Evolutionary conservation across 768 basidiomycete genomes (phyloP).

Genomic region (Tylopilus intermedius): DNA sequence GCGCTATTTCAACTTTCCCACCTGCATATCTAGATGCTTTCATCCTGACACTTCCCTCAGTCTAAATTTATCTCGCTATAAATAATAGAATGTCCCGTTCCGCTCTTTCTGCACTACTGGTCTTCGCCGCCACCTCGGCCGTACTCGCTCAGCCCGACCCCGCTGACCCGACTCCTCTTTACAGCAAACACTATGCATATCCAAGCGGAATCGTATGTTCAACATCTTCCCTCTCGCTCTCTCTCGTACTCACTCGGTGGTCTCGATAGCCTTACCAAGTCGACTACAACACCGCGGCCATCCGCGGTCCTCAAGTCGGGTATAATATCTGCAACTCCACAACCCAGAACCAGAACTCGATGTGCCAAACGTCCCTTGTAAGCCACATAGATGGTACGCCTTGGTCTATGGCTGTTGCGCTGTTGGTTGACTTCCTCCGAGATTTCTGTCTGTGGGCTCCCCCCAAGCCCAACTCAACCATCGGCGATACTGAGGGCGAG

Average conservation of each 20-base stretch:
- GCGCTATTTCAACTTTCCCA: conserved; percentile 15
- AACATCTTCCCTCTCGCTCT: background rate
- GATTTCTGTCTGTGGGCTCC: conserved; percentile 73
- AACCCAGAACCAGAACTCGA: conserved; percentile 54
- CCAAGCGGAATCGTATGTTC: conserved; percentile 40
- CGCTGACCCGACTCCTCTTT: conserved; percentile 44
- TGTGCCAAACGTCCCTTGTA: conserved; percentile 67
- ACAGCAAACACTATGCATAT: conserved; percentile 41
- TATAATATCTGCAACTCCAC: conserved; percentile 68
- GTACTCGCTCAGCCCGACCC: conserved; percentile 33
- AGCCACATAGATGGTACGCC: conserved; percentile 47
- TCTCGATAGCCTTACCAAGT: conserved; percentile 46
- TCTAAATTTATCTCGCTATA: conserved; percentile 2
- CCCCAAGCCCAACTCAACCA: conserved; percentile 42
- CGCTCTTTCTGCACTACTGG: conserved; percentile 38
- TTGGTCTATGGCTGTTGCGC: background rate
- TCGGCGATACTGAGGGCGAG: conserved; percentile 64
- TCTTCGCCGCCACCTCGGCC: conserved; percentile 29
- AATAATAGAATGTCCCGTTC: conserved; percentile 31
- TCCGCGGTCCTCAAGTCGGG: conserved; percentile 56
- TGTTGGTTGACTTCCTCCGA: conserved; percentile 18
- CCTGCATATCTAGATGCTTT: background rate
- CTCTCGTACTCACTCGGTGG: background rate
- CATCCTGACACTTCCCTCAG: background rate
- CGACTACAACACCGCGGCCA: conserved; percentile 33